A percentile compares a stretch with the other conserved stretches of the same genome.
These are phyloP conservation scores for Phytopythium aichiense DNA, from an alignment of 352 stramenopile species.

Conservation along the genomic window DNA sequence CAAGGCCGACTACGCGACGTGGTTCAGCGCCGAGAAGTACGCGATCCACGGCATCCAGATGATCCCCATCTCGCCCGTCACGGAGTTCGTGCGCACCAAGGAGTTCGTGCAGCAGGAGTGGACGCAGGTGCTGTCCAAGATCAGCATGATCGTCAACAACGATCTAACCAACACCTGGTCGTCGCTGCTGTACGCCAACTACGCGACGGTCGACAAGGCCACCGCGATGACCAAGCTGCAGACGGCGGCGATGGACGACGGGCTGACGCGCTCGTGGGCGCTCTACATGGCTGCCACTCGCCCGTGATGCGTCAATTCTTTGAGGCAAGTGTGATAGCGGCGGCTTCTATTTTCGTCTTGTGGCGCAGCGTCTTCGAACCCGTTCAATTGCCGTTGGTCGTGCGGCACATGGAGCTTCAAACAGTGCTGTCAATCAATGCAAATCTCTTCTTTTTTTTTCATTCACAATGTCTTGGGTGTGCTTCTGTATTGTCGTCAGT, in stretches of 20 bases:
- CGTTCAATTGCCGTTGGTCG: too few species aligned
- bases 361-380: background rate
- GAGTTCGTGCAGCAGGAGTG: conserved; percentile 56
- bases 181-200: conserved; percentile 77
- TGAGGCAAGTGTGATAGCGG: too few species aligned
- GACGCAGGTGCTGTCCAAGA: conserved; percentile 37
- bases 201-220: conserved; percentile 56
- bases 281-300: conserved; percentile 67
- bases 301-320: conserved; percentile 6
- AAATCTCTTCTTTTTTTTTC: too few species aligned
- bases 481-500: too few species aligned
- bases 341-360: background rate
- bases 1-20: conserved; percentile 69
- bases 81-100: conserved; percentile 44
- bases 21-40: conserved; percentile 62
- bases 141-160: conserved; percentile 31
- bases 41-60: conserved; percentile 82
- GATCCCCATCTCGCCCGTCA: conserved; percentile 59
- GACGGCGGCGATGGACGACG: conserved; percentile 61
- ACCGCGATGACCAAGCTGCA: conserved; percentile 50
- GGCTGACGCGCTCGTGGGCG: conserved; percentile 68
- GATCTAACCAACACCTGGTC: conserved; percentile 60
- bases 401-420: too few species aligned
- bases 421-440: too few species aligned
- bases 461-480: too few species aligned